Base-by-base conservation (phyloP, 169 alveolate genomes). In the Plasmodium vivax region DNA sequence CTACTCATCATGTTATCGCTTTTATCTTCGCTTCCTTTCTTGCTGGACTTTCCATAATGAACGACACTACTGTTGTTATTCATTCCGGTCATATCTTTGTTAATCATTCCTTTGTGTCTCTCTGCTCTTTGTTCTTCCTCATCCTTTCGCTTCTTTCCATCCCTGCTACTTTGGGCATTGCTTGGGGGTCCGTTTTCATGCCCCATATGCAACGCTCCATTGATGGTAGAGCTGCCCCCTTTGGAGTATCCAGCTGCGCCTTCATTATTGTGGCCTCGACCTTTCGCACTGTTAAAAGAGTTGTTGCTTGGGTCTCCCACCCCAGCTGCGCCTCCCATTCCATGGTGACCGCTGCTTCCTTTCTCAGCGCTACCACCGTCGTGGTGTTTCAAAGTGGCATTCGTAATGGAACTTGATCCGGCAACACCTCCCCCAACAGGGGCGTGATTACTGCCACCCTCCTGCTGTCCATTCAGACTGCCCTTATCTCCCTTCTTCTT, bases 401-500 rank as follows among this genome's bases (percentile, higher is more conserved):
- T 73, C 34, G 23, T 32, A 16, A 43, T 43, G 27, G 91, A 56
- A 56, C 47, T 36, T 83, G 72, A 5, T 83, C 38, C n/a, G 7
- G 12, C 34, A n/a, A 73, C 72, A 56, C 27, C 43, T 5, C 23
- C 91, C 7, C 38, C 7, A 5, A 6, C 36, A 8, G 81, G 0
- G 32, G 0, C 19, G 27, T 56, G 23, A 32, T 16, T 23, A 23
- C 30, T 41, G 10, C 2, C 30, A 75, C 27, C 19, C 27, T 36
- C 41, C 30, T 34, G 27, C 8, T 81, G 27, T 8, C 32, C 47
- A 23, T 19, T 47, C 41, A 27, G 2, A n/a, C 30, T 88, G 72
- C 16, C 62, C 4, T 82, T 92, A 12, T 82, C 84, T 7, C 62
- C 79, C 32, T 85, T 27, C 10, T 82, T 92, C 16, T 82, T 82